These are phyloP conservation scores for Aspergillus mulundensis DNA, from an alignment of 495 filamentous ascomycete genomes.

Conservation along the genomic window DNA sequence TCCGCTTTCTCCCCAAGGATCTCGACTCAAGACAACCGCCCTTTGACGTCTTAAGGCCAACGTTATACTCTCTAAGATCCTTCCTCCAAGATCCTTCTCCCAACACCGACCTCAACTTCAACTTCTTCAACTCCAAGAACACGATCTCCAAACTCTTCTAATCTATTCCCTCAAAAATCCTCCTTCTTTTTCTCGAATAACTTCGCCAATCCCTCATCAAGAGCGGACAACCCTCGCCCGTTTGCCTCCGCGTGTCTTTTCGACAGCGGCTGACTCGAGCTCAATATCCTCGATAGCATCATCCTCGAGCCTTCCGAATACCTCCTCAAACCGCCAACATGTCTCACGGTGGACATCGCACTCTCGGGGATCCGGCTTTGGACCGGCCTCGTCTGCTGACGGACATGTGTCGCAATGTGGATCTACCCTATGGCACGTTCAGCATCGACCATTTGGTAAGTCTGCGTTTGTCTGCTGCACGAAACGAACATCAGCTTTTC, in stretches of 20 bases:
- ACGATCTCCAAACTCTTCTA: background rate
- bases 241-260: background rate
- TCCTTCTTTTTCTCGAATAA: background rate
- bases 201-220: background rate
- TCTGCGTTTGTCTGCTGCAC: constrained; percentile 6
- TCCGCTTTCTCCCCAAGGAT: constrained; percentile 2
- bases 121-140: too few species aligned
- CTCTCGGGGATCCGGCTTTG: constrained; percentile 21
- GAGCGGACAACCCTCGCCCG: background rate
- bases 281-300: background rate
- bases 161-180: background rate
- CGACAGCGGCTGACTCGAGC: background rate
- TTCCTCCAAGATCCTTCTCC: too few species aligned
- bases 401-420: constrained; percentile 26
- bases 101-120: too few species aligned
- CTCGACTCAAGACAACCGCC: too few species aligned
- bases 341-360: background rate
- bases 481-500: background rate
- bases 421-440: constrained; percentile 26
- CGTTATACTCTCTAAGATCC: too few species aligned
- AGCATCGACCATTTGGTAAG: constrained; percentile 25
- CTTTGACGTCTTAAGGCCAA: too few species aligned
- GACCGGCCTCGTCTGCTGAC: constrained; percentile 19
- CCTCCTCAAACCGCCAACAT: background rate
- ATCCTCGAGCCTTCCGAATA: background rate